A percentile compares a stretch with the other conserved stretches of the same genome.
Conservation (phyloP, 2,329 filamentous ascomycete genomes). For the Fusarium sp. region DNA sequence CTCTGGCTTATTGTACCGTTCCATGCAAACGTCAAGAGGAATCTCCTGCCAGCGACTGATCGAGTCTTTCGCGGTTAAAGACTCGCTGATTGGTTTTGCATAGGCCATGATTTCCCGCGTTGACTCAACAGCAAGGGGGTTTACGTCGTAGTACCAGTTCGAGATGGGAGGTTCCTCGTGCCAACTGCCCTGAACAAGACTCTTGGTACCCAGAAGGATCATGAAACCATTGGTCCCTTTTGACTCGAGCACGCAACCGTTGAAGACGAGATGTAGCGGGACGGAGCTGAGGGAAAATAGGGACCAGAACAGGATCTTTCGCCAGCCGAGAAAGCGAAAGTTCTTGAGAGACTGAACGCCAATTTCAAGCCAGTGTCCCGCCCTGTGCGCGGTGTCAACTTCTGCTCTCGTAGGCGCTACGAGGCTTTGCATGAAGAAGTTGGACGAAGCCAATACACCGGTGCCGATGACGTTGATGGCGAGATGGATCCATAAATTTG, state of each 20-base stretch:
- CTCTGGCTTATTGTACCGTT: constrained; percentile 21
- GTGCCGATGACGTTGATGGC: constrained; percentile 44
- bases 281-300: constrained; percentile 24
- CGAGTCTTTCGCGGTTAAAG: background rate
- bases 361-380: constrained; percentile 40
- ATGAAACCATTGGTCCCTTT: constrained; percentile 31
- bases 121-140: no score
- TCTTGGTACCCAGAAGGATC: constrained; percentile 13
- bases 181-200: constrained; percentile 3
- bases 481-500: constrained; percentile 33
- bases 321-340: constrained; percentile 18
- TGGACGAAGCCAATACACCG: constrained; percentile 51
- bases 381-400: constrained; percentile 45
- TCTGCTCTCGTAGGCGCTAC: constrained; percentile 52
- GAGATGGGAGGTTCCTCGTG: background rate
- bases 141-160: no score
- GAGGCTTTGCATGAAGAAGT: constrained; percentile 55
- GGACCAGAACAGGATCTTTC: constrained; percentile 20
- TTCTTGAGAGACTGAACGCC: constrained; percentile 44
- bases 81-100: constrained; percentile 10
- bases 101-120: no score
- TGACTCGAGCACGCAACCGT: constrained; percentile 27
- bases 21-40: background rate
- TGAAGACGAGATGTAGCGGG: constrained; percentile 28
- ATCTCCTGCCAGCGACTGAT: constrained; percentile 4